Conservation (phyloP, 495 filamentous ascomycete species). For the Aspergillus saccharolyticus region DNA sequence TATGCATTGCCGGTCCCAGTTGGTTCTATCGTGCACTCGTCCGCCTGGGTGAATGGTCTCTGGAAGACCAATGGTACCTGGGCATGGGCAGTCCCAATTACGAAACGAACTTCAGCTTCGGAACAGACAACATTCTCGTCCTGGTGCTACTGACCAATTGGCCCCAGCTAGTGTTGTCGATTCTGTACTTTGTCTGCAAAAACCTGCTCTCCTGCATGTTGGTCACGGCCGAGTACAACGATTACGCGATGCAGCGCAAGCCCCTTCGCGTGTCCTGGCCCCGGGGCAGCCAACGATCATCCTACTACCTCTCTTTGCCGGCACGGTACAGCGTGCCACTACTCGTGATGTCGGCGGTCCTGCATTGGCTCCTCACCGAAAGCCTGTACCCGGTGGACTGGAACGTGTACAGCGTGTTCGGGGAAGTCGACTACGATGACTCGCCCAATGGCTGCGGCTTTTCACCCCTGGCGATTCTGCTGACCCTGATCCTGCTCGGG, state of each 20-base stretch:
- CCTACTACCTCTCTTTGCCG: slow-evolving; percentile 38
- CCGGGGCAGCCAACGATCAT: slow-evolving; percentile 28
- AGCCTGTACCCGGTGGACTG: slow-evolving; percentile 24
- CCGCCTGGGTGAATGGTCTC: not conserved
- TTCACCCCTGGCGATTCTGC: slow-evolving; percentile 23
- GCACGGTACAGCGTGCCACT: slow-evolving; percentile 36
- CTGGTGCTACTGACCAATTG: slow-evolving; percentile 29
- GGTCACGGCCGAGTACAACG: slow-evolving; percentile 23
- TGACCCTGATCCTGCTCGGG: slow-evolving; percentile 14
- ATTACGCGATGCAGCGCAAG: slow-evolving; percentile 24
- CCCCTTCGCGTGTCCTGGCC: slow-evolving; percentile 34
- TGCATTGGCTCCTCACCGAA: slow-evolving; percentile 42
- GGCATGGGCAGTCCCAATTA: not conserved
- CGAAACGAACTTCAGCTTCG: not conserved
- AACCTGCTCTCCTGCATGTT: slow-evolving; percentile 31
- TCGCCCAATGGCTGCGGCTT: slow-evolving; percentile 16
- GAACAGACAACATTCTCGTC: slow-evolving; percentile 4
- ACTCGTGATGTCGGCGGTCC: slow-evolving; percentile 11
- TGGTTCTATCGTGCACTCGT: not conserved
- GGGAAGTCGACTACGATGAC: not conserved
- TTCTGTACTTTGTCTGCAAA: slow-evolving; percentile 35
- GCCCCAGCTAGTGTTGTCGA: slow-evolving; percentile 36
- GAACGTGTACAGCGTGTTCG: not conserved
- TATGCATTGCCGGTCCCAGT: not conserved
- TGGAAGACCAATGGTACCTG: slow-evolving; percentile 1